Evolutionary conservation across 225 moss, liverwort and hornwort genomes (phyloP).

Genomic region (Climacium dendroides): DNA sequence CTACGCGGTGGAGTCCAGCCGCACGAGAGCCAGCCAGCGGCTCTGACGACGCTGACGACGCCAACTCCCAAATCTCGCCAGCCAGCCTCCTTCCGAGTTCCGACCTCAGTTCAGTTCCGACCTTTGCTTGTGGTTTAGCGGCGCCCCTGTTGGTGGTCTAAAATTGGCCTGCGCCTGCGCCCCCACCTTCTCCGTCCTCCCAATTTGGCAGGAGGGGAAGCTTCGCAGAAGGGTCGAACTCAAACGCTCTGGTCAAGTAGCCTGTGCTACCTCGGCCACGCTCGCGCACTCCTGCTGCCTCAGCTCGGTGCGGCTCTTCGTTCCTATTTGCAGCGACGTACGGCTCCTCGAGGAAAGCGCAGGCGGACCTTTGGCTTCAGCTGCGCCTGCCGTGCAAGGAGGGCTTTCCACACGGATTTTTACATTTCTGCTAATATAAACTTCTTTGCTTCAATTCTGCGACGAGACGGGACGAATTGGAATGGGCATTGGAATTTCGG

Average conservation of each 20-base stretch:
- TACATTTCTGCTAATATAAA: too few species aligned
- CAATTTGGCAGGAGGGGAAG: neutral
- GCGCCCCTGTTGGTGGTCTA: neutral
- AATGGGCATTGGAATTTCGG: neutral
- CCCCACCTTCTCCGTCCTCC: neutral
- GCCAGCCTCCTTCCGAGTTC: neutral
- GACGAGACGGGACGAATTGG: neutral
- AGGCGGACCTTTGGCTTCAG: neutral
- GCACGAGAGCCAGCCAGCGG: neutral
- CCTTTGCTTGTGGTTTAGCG: neutral
- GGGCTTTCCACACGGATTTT: neutral
- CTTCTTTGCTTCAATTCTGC: too few species aligned
- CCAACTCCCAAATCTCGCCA: neutral
- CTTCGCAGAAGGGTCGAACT: neutral
- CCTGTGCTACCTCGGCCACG: neutral
- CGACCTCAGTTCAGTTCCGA: neutral
- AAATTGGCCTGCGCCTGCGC: neutral
- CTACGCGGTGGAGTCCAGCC: neutral
- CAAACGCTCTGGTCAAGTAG: too few species aligned
- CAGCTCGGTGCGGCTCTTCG: neutral
- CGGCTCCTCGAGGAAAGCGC: neutral
- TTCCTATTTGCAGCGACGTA: neutral
- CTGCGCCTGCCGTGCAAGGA: neutral
- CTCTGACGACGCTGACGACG: neutral
- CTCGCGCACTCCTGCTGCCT: neutral